These are phyloP conservation scores for Citrus australasica DNA, from an alignment of 345 rosid species.

Conservation along the genomic window DNA sequence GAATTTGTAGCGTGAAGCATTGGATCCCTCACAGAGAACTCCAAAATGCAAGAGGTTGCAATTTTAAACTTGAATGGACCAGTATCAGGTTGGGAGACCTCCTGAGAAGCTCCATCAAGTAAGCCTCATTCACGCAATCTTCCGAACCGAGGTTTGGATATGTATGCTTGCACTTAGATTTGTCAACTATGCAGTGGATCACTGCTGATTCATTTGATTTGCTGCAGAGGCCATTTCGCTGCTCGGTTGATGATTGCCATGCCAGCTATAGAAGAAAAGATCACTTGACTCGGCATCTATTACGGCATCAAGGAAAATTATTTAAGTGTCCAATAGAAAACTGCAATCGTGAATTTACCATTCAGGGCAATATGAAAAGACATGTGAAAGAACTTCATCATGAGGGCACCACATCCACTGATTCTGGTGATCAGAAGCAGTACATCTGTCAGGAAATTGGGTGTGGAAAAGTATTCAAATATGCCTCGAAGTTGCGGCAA, in stretches of 20 bases:
- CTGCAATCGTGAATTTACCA: constrained; percentile 48
- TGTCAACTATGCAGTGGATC: neutral
- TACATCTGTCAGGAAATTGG: constrained; percentile 64
- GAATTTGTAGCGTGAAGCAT: constrained; percentile 78
- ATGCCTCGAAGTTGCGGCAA: constrained; percentile 51
- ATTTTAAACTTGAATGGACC: constrained; percentile 55
- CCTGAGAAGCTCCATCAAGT: constrained; percentile 99
- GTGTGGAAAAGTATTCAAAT: constrained; percentile 75
- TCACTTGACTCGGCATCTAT: constrained; percentile 79
- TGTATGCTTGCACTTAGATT: neutral
- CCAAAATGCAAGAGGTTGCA: constrained; percentile 96
- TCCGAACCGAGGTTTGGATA: constrained; percentile 39
- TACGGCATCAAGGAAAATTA: constrained; percentile 68
- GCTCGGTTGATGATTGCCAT: constrained; percentile 62
- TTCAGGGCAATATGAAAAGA: constrained; percentile 54
- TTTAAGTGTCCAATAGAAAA: constrained; percentile 59
- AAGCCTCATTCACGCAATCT: constrained; percentile 79
- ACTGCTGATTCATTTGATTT: neutral
- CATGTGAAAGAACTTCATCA: constrained; percentile 57
- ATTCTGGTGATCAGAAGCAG: constrained; percentile 25
- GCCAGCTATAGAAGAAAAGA: constrained; percentile 84
- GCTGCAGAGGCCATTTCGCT: constrained; percentile 66
- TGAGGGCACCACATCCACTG: constrained; percentile 17
- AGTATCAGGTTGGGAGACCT: constrained; percentile 99
- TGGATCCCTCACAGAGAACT: constrained; percentile 96